These are phyloP conservation scores for Meyerozyma carpophila DNA, from an alignment of 1,139 yeast species.

Conservation along the genomic window DNA sequence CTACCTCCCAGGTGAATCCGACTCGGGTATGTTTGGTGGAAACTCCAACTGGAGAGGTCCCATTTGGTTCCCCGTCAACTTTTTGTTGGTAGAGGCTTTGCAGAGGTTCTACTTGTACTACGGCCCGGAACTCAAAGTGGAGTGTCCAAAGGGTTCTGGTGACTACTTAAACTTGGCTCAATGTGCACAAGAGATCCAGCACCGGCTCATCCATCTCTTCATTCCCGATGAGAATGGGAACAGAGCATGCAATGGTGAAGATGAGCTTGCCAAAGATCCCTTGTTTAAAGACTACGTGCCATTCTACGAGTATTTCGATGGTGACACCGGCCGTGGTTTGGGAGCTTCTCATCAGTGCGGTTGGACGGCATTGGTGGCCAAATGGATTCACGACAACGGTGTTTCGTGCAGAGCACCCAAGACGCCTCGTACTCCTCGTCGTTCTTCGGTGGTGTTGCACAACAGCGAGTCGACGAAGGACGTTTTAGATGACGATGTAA, in stretches of 20 bases:
- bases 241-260: constrained; percentile 78
- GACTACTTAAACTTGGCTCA: constrained; percentile 77
- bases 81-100: constrained; percentile 79
- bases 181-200: constrained; percentile 89
- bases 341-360: constrained; percentile 97
- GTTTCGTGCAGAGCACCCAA: constrained; percentile 52
- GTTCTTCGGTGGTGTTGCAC: constrained; percentile 24
- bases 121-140: constrained; percentile 81
- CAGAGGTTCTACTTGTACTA: constrained; percentile 88
- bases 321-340: constrained; percentile 91
- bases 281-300: constrained; percentile 73
- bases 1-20: constrained; percentile 90
- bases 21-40: constrained; percentile 95
- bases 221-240: constrained; percentile 65
- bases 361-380: constrained; percentile 93
- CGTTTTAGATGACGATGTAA: constrained; percentile 31
- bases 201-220: constrained; percentile 77
- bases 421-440: constrained; percentile 46
- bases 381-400: constrained; percentile 91
- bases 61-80: constrained; percentile 96
- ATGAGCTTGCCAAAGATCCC: constrained; percentile 61
- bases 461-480: constrained; percentile 17
- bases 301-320: constrained; percentile 89
- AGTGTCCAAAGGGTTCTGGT: constrained; percentile 89
- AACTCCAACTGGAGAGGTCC: constrained; percentile 98